These are phyloP conservation scores for Nitzschia palea DNA, from an alignment of 108 stramenopile genomes.

Conservation along the genomic window DNA sequence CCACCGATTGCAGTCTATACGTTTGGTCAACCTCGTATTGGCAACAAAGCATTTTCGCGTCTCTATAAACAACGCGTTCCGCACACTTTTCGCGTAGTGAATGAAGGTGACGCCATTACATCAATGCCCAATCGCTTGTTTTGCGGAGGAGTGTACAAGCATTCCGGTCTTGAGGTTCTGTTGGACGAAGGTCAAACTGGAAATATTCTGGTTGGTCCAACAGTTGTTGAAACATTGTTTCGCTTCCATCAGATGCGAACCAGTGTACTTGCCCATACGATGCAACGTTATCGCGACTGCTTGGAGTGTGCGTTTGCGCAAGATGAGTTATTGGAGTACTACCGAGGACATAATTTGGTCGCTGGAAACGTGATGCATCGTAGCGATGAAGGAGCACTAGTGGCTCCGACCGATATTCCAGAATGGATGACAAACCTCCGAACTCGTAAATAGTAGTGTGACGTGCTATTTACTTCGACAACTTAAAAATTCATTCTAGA, in stretches of 20 bases:
- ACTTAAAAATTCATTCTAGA: no score
- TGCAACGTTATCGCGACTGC: conserved; percentile 68
- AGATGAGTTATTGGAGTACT: conserved; percentile 73
- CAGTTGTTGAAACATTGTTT: conserved; percentile 80
- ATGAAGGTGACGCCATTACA: conserved; percentile 77
- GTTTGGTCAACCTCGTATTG: conserved; percentile 63
- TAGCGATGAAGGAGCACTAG: background rate
- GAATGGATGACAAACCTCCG: conserved; percentile 23
- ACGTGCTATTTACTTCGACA: no score
- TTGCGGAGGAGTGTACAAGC: conserved; percentile 71
- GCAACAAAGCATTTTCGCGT: conserved; percentile 57
- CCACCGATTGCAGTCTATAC: conserved; percentile 80
- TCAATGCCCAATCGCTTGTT: conserved; percentile 51
- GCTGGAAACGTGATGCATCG: background rate
- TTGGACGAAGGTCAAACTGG: conserved; percentile 80
- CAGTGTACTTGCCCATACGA: conserved; percentile 60
- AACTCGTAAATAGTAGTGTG: no score
- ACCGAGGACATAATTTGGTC: conserved; percentile 44
- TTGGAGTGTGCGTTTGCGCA: conserved; percentile 64
- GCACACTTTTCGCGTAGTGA: conserved; percentile 74
- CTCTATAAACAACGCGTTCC: conserved; percentile 77
- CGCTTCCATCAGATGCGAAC: conserved; percentile 77
- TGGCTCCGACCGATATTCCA: conserved; percentile 1
- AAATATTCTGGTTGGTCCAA: conserved; percentile 78
- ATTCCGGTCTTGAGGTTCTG: conserved; percentile 74